phyloP scores from a whole-genome alignment of 2,329 filamentous ascomycete genomes.

The Moelleriella libera region DNA sequence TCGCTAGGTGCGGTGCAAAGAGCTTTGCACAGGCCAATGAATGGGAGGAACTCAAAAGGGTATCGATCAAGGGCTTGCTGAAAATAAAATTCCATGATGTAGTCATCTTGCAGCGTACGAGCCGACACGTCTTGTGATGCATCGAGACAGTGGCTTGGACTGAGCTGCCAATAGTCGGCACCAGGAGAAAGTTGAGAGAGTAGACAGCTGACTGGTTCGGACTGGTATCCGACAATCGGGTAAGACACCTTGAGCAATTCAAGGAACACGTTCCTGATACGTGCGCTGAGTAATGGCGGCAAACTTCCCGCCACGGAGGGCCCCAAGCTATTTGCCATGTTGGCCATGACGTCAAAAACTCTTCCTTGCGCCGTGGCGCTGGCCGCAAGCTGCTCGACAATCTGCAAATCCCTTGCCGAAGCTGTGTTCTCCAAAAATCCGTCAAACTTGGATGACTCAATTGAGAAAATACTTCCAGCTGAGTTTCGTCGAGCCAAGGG shows the following conservation, averaged over 20 bases:
- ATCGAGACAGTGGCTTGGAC: conserved; percentile 16
- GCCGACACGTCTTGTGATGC: conserved; percentile 18
- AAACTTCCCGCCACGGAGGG: conserved; percentile 31
- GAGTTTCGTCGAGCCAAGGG: conserved; percentile 38
- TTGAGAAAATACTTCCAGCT: conserved; percentile 46
- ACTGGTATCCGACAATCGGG: conserved; percentile 55
- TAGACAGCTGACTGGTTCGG: conserved; percentile 53
- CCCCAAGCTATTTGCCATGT: conserved; percentile 34
- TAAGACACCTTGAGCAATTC: conserved; percentile 57
- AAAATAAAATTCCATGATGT: conserved; percentile 45
- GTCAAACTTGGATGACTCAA: conserved; percentile 45
- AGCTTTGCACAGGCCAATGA: conserved; percentile 56
- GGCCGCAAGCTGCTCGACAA: conserved; percentile 34
- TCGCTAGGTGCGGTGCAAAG: conserved; percentile 29
- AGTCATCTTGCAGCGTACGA: conserved; percentile 20
- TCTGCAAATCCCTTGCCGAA: conserved; percentile 35
- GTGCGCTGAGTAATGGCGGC: conserved; percentile 41
- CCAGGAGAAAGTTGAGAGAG: conserved; percentile 48
- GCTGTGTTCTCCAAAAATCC: conserved; percentile 37
- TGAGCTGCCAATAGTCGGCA: conserved; percentile 39
- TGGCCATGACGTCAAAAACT: conserved; percentile 38
- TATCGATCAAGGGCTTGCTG: conserved; percentile 61
- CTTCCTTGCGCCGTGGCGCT: conserved; percentile 32
- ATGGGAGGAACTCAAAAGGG: conserved; percentile 72
- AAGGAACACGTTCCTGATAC: conserved; percentile 50